Conservation (phyloP, 176 grass and related monocot genomes). For the Eleusine indica region DNA sequence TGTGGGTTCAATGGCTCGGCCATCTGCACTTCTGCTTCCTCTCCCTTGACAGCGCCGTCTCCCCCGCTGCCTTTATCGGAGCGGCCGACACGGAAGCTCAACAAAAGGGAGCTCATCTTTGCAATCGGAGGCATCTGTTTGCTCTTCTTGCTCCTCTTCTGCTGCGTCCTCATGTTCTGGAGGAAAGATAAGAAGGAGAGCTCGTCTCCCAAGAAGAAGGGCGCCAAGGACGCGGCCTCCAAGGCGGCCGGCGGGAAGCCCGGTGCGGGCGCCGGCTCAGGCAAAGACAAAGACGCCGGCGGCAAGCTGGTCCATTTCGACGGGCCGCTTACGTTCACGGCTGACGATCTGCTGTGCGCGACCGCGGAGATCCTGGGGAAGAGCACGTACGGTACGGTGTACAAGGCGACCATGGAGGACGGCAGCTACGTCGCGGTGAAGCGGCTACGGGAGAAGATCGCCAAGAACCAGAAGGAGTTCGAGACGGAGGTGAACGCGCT, state of each 20-base stretch:
- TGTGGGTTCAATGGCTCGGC: slow-evolving; percentile 76
- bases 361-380: slow-evolving; percentile 98
- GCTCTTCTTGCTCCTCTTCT: slow-evolving; percentile 70
- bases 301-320: slow-evolving; percentile 93
- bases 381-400: slow-evolving; percentile 96
- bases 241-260: slow-evolving; percentile 57
- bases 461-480: slow-evolving; percentile 92
- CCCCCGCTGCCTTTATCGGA: slow-evolving; percentile 42
- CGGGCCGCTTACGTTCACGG: slow-evolving; percentile 69
- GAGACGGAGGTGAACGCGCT: slow-evolving; percentile 74
- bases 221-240: slow-evolving; percentile 19
- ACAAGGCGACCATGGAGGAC: slow-evolving; percentile 91
- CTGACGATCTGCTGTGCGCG: slow-evolving; percentile 91
- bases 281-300: slow-evolving; percentile 26
- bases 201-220: slow-evolving; percentile 47
- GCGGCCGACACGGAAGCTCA: slow-evolving; percentile 53
- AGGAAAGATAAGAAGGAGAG: slow-evolving; percentile 51
- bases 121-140: slow-evolving; percentile 62
- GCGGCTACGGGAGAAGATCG: slow-evolving; percentile 85
- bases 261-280: background rate
- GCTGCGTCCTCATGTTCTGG: slow-evolving; percentile 68
- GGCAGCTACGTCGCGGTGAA: slow-evolving; percentile 90
- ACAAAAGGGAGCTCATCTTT: slow-evolving; percentile 70
- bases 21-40: slow-evolving; percentile 71
- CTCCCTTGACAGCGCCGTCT: slow-evolving; percentile 40